Conservation (phyloP, 306 rosid genomes). For the Malus sieversii region DNA sequence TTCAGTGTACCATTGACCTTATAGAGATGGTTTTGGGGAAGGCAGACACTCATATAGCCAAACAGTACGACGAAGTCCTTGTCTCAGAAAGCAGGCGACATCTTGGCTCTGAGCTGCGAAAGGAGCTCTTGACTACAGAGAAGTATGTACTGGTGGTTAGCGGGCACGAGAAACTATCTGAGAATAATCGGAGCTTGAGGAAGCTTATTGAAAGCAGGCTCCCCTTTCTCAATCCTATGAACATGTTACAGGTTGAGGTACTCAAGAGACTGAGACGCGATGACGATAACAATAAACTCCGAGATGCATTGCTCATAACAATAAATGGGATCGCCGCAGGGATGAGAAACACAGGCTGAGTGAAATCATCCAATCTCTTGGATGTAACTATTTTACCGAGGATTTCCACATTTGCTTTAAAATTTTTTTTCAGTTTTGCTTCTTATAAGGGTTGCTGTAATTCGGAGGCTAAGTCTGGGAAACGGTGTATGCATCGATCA, state of each 20-base stretch:
- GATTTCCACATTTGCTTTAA: neutral
- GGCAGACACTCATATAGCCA: conserved; percentile 80
- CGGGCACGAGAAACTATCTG: conserved; percentile 73
- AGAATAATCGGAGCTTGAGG: conserved; percentile 73
- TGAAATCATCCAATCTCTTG: conserved; percentile 15
- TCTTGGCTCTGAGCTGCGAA: conserved; percentile 56
- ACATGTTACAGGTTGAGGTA: conserved; percentile 89
- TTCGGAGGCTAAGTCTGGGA: neutral
- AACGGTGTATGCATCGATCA: neutral
- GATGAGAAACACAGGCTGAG: conserved; percentile 88
- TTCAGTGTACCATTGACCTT: conserved; percentile 76
- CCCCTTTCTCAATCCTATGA: conserved; percentile 83
- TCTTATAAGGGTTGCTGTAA: neutral
- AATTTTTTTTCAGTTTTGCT: neutral
- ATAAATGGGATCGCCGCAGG: conserved; percentile 95
- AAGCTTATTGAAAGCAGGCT: conserved; percentile 87
- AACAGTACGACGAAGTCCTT: conserved; percentile 90
- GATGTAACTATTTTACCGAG: neutral
- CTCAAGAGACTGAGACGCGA: conserved; percentile 76
- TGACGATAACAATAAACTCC: conserved; percentile 55
- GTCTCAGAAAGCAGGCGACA: conserved; percentile 61
- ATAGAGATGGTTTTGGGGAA: conserved; percentile 93
- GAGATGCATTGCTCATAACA: conserved; percentile 92
- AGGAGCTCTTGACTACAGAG: conserved; percentile 61
- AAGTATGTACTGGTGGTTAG: conserved; percentile 59